Conservation (phyloP, 2,329 filamentous ascomycete species). For the Cadophora sp. region DNA sequence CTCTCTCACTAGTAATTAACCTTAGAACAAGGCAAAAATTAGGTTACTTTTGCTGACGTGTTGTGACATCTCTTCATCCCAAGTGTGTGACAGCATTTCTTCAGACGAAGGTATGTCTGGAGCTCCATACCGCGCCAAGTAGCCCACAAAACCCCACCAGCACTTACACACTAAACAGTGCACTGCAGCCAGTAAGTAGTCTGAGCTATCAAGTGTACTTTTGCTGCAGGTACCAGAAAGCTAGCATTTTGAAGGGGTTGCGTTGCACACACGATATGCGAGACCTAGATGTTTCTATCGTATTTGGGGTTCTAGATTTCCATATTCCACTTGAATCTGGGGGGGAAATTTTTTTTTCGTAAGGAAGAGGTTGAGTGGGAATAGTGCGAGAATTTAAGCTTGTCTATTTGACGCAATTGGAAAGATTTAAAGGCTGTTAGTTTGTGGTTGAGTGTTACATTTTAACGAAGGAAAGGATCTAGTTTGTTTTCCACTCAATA, state of each 20-base stretch:
- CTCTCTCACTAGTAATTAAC: no score
- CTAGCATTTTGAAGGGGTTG: neutral
- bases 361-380: neutral
- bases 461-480: no score
- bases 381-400: neutral
- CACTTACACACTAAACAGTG: neutral
- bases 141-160: neutral
- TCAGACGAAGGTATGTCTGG: neutral
- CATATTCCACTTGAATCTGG: neutral
- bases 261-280: neutral
- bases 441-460: no score
- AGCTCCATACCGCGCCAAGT: neutral
- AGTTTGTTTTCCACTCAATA: no score
- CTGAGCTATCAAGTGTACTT: neutral
- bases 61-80: neutral
- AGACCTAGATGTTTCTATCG: neutral
- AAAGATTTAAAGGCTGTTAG: no score
- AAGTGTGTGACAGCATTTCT: neutral
- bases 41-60: neutral
- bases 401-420: no score
- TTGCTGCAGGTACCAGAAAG: constrained; percentile 14
- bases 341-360: neutral
- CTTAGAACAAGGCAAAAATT: no score
- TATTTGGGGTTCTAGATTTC: neutral
- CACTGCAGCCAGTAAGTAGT: constrained; percentile 5